Evolutionary conservation across 2,329 filamentous ascomycete species (phyloP).

Genomic region (Byssothecium circinans): DNA sequence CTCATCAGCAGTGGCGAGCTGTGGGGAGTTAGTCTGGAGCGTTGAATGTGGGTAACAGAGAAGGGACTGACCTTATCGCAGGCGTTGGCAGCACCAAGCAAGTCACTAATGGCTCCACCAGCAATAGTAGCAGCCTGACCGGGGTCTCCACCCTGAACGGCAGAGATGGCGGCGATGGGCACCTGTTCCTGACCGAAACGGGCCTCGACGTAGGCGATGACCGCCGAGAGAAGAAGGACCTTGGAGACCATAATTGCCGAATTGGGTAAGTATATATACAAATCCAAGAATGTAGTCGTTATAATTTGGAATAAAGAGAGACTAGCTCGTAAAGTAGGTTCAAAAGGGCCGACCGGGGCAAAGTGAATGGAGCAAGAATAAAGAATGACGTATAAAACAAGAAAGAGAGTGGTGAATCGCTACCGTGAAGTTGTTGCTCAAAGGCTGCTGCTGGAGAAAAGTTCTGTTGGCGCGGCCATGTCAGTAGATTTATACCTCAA

Average conservation of each 20-base stretch:
- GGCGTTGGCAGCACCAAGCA: slow-evolving; percentile 66
- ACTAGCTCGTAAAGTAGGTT: slow-evolving; percentile 38
- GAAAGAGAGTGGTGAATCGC: slow-evolving; percentile 26
- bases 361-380: slow-evolving; percentile 21
- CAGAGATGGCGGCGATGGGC: slow-evolving; percentile 58
- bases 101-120: slow-evolving; percentile 61
- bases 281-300: slow-evolving; percentile 14
- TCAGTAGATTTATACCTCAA: slow-evolving; percentile 31
- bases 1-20: slow-evolving; percentile 65
- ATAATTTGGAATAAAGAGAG: slow-evolving; percentile 26
- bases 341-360: slow-evolving; percentile 38
- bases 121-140: slow-evolving; percentile 66
- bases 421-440: slow-evolving; percentile 26
- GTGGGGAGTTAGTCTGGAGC: slow-evolving; percentile 21
- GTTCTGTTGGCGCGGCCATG: slow-evolving; percentile 12
- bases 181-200: slow-evolving; percentile 66
- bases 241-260: slow-evolving; percentile 38
- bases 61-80: slow-evolving; percentile 59
- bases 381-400: slow-evolving; percentile 24
- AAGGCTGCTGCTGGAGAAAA: slow-evolving; percentile 26
- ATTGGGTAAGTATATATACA: slow-evolving; percentile 16
- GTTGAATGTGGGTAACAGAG: neutral
- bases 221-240: slow-evolving; percentile 29
- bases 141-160: slow-evolving; percentile 57
- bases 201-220: slow-evolving; percentile 41